These are phyloP conservation scores for Colletotrichum cuscutae DNA, from an alignment of 2,329 filamentous ascomycete species.

Conservation along the genomic window DNA sequence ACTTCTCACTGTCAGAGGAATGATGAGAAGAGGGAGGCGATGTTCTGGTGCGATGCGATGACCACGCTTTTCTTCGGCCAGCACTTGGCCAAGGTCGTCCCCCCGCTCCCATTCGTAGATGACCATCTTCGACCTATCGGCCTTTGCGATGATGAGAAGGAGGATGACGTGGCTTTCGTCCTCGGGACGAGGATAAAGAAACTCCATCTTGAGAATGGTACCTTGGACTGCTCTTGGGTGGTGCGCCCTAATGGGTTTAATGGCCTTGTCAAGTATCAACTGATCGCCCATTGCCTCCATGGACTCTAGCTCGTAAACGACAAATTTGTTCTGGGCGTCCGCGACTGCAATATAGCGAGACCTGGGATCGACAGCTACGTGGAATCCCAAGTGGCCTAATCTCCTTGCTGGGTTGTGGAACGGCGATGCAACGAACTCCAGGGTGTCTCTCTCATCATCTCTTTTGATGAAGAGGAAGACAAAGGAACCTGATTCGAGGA, in stretches of 20 bases:
- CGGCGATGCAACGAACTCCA: constrained; percentile 70
- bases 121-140: constrained; percentile 61
- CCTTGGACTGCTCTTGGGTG: constrained; percentile 67
- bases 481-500: constrained; percentile 77
- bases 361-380: constrained; percentile 82
- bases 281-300: constrained; percentile 61
- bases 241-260: constrained; percentile 67
- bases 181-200: constrained; percentile 76
- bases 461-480: constrained; percentile 78
- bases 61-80: constrained; percentile 59
- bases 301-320: constrained; percentile 76
- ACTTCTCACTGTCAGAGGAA: constrained; percentile 76
- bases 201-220: constrained; percentile 87
- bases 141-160: constrained; percentile 68
- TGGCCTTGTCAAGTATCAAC: constrained; percentile 54
- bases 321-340: constrained; percentile 75
- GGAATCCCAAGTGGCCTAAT: constrained; percentile 67
- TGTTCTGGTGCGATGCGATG: constrained; percentile 61
- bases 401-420: constrained; percentile 66
- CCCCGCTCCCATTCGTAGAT: constrained; percentile 71
- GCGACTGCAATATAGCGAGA: constrained; percentile 76
- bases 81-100: constrained; percentile 56
- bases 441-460: constrained; percentile 50
- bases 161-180: constrained; percentile 81
- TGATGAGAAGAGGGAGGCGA: constrained; percentile 74